Percentiles rank a stretch among this genome's conserved stretches.
Conservation (phyloP, 2,329 filamentous ascomycete species). For the Aspergillus sp. region DNA sequence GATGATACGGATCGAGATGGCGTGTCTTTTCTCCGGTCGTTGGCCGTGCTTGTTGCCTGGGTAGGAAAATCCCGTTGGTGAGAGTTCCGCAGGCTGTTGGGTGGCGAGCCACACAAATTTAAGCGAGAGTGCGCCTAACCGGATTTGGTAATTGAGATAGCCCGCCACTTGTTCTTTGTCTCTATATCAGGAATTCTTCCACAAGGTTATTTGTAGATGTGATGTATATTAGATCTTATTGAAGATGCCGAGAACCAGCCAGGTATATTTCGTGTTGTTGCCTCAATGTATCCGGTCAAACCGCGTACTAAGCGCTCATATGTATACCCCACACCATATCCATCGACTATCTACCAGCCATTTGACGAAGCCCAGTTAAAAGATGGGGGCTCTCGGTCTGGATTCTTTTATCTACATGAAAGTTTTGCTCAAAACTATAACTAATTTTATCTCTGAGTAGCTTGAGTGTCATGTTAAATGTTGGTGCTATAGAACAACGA, state of each 20-base stretch:
- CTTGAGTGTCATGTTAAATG: too few relatives aligned
- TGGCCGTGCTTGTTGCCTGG: constrained; percentile 22
- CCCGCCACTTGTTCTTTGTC: background rate
- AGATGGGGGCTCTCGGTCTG: background rate
- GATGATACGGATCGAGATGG: constrained; percentile 25
- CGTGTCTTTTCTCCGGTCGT: constrained; percentile 28
- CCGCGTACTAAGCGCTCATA: background rate
- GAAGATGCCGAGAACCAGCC: background rate
- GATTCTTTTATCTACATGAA: background rate
- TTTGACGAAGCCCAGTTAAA: background rate
- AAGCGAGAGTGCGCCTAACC: constrained; percentile 49
- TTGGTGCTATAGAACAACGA: too few relatives aligned
- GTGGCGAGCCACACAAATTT: constrained; percentile 48
- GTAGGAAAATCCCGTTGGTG: constrained; percentile 32
- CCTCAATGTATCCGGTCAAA: background rate
- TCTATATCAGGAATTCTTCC: background rate
- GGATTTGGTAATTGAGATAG: constrained; percentile 32
- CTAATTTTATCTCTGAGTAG: background rate
- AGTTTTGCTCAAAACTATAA: background rate
- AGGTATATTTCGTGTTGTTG: background rate
- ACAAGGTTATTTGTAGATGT: background rate
- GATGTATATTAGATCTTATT: background rate
- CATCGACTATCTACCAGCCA: background rate
- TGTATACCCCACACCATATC: constrained; percentile 7
- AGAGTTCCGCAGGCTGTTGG: constrained; percentile 32